Conservation (phyloP, 2,329 filamentous ascomycete genomes). For the Fusarium keratoplasticum region DNA sequence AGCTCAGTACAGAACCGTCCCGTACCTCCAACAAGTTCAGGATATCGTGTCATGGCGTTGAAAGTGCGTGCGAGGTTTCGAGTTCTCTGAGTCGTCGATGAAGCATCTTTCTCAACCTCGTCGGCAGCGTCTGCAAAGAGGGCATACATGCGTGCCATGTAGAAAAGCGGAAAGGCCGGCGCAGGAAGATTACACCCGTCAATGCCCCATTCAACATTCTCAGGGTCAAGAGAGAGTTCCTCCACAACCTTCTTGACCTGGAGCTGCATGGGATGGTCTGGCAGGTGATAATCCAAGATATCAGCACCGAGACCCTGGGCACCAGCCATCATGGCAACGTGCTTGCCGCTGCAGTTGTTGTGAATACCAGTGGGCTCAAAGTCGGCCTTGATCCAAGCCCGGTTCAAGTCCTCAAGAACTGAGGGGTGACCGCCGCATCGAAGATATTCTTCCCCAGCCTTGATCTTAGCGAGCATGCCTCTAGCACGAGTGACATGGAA, state of each 20-base stretch:
- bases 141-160: conserved; percentile 52
- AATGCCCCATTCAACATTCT: conserved; percentile 54
- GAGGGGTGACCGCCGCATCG: conserved; percentile 57
- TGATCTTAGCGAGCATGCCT: conserved; percentile 52
- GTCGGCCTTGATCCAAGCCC: conserved; percentile 52
- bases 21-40: conserved; percentile 58
- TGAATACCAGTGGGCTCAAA: conserved; percentile 52
- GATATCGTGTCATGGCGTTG: conserved; percentile 55
- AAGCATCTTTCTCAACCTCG: neutral
- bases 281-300: conserved; percentile 50
- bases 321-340: conserved; percentile 60
- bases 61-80: conserved; percentile 51
- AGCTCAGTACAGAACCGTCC: conserved; percentile 60
- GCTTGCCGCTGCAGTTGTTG: conserved; percentile 63
- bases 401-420: conserved; percentile 50
- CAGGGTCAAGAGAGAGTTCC: conserved; percentile 46
- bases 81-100: conserved; percentile 14
- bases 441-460: conserved; percentile 50
- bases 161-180: conserved; percentile 54
- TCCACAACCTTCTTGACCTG: conserved; percentile 52
- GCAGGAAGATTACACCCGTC: conserved; percentile 62
- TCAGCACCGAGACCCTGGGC: conserved; percentile 50
- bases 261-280: conserved; percentile 53
- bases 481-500: conserved; percentile 52
- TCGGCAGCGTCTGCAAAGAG: conserved; percentile 51